These are phyloP conservation scores for Jatropha podagrica DNA, from an alignment of 441 rosid genomes.

Conservation along the genomic window DNA sequence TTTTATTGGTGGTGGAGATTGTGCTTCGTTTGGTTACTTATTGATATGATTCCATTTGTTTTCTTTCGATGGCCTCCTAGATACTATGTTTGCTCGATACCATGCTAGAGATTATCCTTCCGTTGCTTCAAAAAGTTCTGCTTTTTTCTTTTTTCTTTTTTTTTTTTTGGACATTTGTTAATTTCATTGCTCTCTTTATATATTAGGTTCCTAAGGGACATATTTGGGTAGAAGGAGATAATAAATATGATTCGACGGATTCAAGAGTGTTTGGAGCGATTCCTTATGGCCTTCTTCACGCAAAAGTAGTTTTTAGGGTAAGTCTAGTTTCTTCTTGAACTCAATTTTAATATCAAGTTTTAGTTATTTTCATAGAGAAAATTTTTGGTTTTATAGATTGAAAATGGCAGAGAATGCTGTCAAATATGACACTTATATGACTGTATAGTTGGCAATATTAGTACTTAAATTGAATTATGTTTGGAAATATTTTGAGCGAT, in stretches of 20 bases:
- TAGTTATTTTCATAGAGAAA: neutral
- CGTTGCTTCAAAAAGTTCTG: neutral
- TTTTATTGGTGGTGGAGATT: neutral
- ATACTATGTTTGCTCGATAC: neutral
- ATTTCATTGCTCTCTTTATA: constrained; percentile 1
- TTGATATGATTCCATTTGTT: neutral
- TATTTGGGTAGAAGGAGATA: constrained; percentile 73
- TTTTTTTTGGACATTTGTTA: constrained; percentile 4
- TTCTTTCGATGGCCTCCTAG: neutral
- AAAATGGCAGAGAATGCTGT: neutral
- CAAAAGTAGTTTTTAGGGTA: constrained; percentile 68
- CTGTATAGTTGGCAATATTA: neutral
- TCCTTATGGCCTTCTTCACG: constrained; percentile 72
- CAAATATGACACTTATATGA: neutral
- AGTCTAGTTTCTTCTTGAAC: constrained; percentile 15
- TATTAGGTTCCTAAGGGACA: constrained; percentile 75
- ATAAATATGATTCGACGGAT: constrained; percentile 53
- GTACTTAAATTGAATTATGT: neutral
- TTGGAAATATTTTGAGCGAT: neutral
- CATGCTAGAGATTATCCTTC: neutral
- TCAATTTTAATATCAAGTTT: neutral
- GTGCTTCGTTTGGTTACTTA: neutral
- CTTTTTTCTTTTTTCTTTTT: neutral
- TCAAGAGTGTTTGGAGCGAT: constrained; percentile 72
- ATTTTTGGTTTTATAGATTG: neutral